Conservation (phyloP, 2,329 filamentous ascomycete genomes). For the Neocucurbitaria cava region DNA sequence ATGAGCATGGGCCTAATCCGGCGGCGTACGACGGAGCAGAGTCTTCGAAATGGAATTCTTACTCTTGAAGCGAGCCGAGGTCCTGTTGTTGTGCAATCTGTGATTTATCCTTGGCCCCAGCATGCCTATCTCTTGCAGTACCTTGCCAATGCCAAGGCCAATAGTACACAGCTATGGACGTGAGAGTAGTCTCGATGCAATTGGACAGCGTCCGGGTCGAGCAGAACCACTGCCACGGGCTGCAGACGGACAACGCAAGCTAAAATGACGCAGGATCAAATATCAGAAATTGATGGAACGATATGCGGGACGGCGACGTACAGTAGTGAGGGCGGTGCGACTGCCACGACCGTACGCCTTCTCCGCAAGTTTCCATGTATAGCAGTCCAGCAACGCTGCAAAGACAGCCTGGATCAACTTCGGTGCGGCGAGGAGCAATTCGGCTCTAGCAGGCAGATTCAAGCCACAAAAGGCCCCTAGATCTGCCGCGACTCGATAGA, state of each 20-base stretch:
- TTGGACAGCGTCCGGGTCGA: constrained; percentile 94
- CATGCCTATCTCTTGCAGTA: constrained; percentile 23
- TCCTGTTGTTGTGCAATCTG: constrained; percentile 47
- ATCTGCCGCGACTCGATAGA: constrained; percentile 70
- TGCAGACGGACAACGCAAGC: constrained; percentile 74
- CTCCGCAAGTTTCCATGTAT: constrained; percentile 82
- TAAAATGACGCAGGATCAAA: constrained; percentile 48
- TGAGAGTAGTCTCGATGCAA: constrained; percentile 88
- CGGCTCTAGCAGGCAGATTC: constrained; percentile 65
- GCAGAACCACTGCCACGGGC: constrained; percentile 96
- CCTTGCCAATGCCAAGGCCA: constrained; percentile 81
- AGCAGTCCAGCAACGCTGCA: constrained; percentile 82
- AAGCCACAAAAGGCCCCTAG: constrained; percentile 63
- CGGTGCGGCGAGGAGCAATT: constrained; percentile 74
- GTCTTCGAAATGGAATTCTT: constrained; percentile 17
- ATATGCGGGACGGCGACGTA: constrained; percentile 55
- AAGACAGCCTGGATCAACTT: constrained; percentile 78
- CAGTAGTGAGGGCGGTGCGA: constrained; percentile 71
- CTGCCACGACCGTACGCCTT: constrained; percentile 73
- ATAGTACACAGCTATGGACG: constrained; percentile 75
- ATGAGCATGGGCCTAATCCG: constrained; percentile 27
- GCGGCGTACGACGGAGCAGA: constrained; percentile 6
- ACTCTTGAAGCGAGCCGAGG: constrained; percentile 36
- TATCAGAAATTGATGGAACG: constrained; percentile 25
- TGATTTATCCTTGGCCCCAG: constrained; percentile 24